phyloP scores from a whole-genome alignment of 2,329 filamentous ascomycete species.

The Aspergillus arachidicola region DNA sequence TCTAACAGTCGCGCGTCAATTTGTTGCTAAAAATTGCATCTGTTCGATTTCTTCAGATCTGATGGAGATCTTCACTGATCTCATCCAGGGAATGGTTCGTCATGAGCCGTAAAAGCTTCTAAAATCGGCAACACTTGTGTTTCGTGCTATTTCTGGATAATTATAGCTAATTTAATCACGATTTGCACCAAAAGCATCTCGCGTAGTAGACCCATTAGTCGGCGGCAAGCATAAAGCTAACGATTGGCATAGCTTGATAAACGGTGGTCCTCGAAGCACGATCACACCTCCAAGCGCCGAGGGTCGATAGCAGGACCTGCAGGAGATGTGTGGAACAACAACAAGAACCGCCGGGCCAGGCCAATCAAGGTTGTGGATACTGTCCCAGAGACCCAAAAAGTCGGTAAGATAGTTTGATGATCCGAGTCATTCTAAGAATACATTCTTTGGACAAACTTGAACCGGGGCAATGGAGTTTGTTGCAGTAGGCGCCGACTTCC shows the following conservation, averaged over 20 bases:
- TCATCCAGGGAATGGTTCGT: slow-evolving; percentile 25
- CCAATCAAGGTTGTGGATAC: slow-evolving; percentile 3
- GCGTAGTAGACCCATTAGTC: slow-evolving; percentile 13
- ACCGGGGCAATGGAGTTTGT: slow-evolving; percentile 17
- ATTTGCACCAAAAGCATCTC: slow-evolving; percentile 14
- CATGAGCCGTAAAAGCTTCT: slow-evolving; percentile 26
- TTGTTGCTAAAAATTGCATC: slow-evolving; percentile 46
- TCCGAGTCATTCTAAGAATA: slow-evolving; percentile 29
- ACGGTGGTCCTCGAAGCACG: slow-evolving; percentile 12
- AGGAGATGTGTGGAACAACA: slow-evolving; percentile 7
- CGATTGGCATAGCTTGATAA: slow-evolving; percentile 11
- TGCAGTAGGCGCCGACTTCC: slow-evolving; percentile 31
- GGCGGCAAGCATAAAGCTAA: slow-evolving; percentile 24
- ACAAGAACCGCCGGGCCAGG: slow-evolving; percentile 12
- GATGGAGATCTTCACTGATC: slow-evolving; percentile 19
- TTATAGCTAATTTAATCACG: slow-evolving; percentile 20
- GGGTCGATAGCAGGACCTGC: slow-evolving; percentile 14
- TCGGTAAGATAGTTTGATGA: slow-evolving; percentile 24
- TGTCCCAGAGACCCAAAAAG: not conserved
- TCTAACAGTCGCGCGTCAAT: slow-evolving; percentile 42
- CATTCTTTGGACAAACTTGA: slow-evolving; percentile 9
- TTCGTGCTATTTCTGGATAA: slow-evolving; percentile 30
- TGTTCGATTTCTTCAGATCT: slow-evolving; percentile 32
- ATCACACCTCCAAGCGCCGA: slow-evolving; percentile 21
- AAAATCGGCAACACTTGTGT: slow-evolving; percentile 27